A percentile compares a stretch with the other conserved stretches of the same genome.
Conservation (phyloP, 148 eudicot species). For the Mesembryanthemum crystallinum region DNA sequence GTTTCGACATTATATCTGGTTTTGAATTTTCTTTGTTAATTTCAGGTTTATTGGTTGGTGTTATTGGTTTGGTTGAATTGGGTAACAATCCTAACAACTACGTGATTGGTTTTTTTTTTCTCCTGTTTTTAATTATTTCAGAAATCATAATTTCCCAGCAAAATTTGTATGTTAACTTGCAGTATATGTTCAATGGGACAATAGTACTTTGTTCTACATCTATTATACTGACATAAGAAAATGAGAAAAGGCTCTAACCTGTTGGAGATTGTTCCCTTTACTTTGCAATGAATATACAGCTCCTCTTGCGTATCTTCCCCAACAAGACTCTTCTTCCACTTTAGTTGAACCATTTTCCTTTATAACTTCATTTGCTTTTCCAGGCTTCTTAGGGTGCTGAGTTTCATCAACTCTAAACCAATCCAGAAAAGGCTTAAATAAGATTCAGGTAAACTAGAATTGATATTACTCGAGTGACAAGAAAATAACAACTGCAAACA, state of each 20-base stretch:
- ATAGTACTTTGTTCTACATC: too few relatives aligned
- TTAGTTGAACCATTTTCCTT: conserved; percentile 35
- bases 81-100: background rate
- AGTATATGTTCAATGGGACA: background rate
- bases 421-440: conserved; percentile 4
- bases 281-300: conserved; percentile 84
- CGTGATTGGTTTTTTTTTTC: background rate
- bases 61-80: too few relatives aligned
- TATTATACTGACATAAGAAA: background rate
- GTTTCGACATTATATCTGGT: too few relatives aligned
- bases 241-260: conserved; percentile 38
- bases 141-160: background rate
- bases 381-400: conserved; percentile 41
- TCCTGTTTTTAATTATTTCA: background rate
- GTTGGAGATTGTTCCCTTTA: conserved; percentile 57
- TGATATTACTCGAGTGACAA: background rate
- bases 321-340: conserved; percentile 52
- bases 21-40: too few relatives aligned
- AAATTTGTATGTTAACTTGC: background rate
- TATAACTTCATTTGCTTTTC: conserved; percentile 32
- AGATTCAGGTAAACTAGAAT: background rate
- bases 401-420: conserved; percentile 64
- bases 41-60: too few relatives aligned
- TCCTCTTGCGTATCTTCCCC: conserved; percentile 95
- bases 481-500: background rate